Base-by-base conservation (phyloP, 768 basidiomycete genomes). In the Xerocomus spinulosus region DNA sequence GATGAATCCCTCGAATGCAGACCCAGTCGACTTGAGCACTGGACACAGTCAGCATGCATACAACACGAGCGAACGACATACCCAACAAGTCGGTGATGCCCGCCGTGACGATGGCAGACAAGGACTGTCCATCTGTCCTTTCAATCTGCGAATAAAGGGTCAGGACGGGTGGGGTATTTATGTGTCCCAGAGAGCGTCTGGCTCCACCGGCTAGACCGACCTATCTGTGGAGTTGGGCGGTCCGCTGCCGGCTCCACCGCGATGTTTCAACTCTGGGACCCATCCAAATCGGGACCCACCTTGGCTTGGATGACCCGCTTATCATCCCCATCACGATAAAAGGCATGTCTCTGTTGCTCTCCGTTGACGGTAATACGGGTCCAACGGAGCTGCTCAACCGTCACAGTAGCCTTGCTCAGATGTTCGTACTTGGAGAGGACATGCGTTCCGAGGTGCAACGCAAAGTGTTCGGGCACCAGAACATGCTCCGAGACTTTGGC, bases 21-120 rank as follows among this genome's bases (percentile, higher is more conserved):
- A 92, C 12, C 91, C 94, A 4, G 87, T 83, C 28, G 87, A 81
- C 70, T 98, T 98, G 58, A 97, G 79, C 13, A 96, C 93, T 90
- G 55, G 14, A 10, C 0, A 2, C 3, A 2, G 12, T 52, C 9
- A 33, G 12, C 33, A 18, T 6, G 25, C n/a, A 3, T 1, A 33
- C 14, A 23, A 8, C 5, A 10, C 26, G 12, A 20, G 5, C 4
- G 7, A 15, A 15, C 20, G 23, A 59, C 80, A 32, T 57, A 92
- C 91, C 85, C 17, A 94, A 73, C 23, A 96, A 73, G 65, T 91
- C 93, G n/a, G 73, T 70, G 29, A 94, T 68, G 0, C 92, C 92
- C 12, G 81, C 73, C 0, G 77, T 76, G 10, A 92, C 79, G 10
- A 63, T 78, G 5, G 78, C 92, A 6, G 71, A 66, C 33, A 89